These are phyloP conservation scores for Coccomyxa subellipsoidea DNA, from an alignment of 163 green algal species.

Conservation along the genomic window DNA sequence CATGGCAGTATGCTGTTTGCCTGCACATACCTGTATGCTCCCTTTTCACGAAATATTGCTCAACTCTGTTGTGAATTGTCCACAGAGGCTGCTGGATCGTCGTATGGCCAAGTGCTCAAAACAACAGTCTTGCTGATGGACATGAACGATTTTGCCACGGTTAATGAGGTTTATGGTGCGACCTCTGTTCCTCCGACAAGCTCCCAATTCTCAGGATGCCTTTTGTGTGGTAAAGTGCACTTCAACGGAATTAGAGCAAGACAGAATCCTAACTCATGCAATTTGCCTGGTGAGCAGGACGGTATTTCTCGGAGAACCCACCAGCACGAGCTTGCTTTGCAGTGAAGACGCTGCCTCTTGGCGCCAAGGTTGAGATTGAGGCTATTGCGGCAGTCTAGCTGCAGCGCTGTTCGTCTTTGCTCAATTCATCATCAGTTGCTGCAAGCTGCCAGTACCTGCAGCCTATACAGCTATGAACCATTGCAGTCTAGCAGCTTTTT, in stretches of 20 bases:
- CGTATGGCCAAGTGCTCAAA: constrained; percentile 86
- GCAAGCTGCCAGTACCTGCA: no score
- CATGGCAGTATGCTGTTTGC: no score
- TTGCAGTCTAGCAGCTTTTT: no score
- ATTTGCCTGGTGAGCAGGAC: constrained; percentile 28
- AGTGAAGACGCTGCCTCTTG: constrained; percentile 79
- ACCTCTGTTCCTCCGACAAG: neutral
- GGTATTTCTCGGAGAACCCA: constrained; percentile 76
- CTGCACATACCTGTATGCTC: no score
- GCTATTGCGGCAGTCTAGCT: constrained; percentile 32
- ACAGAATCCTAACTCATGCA: neutral
- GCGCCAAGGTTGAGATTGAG: constrained; percentile 87
- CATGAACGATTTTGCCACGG: constrained; percentile 90
- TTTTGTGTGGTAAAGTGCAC: no score
- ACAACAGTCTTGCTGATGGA: constrained; percentile 79
- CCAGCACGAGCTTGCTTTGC: constrained; percentile 85
- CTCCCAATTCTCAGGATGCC: no score
- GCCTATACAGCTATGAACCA: no score
- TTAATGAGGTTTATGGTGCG: constrained; percentile 89
- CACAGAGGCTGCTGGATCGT: constrained; percentile 65
- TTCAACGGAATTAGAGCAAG: no score
- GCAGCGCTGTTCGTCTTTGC: no score
- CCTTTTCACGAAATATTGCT: no score
- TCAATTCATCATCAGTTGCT: no score
- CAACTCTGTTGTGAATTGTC: no score